Evolutionary conservation across 345 rosid species (phyloP).

Genomic region (Rhodamnia rubescens): DNA sequence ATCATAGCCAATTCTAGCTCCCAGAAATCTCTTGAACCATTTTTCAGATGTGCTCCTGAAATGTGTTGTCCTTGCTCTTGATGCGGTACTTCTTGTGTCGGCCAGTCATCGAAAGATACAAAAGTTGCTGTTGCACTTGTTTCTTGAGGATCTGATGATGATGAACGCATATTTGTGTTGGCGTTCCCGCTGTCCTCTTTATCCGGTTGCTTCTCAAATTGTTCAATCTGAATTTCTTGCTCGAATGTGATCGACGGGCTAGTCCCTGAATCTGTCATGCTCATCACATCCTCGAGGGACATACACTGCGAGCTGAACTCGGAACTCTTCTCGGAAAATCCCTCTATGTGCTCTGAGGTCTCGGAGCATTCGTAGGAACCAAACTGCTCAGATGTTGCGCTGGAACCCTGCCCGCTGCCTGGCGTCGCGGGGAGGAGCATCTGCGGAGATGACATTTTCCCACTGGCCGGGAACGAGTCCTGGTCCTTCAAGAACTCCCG

Average conservation of each 20-base stretch:
- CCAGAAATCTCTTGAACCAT: conserved; percentile 22
- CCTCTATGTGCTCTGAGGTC: conserved; percentile 14
- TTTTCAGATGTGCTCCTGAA: neutral
- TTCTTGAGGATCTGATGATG: conserved; percentile 6
- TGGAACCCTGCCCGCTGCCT: neutral
- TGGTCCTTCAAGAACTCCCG: conserved; percentile 78
- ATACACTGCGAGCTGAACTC: conserved; percentile 28
- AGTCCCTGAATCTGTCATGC: conserved; percentile 19
- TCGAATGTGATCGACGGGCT: conserved; percentile 10
- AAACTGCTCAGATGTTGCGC: conserved; percentile 4
- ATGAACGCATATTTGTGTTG: conserved; percentile 12
- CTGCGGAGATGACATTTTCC: conserved; percentile 11
- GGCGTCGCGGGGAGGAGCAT: conserved; percentile 11
- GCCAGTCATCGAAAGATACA: conserved; percentile 23
- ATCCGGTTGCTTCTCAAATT: conserved; percentile 1
- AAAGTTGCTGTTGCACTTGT: conserved; percentile 8
- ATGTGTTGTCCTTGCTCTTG: neutral
- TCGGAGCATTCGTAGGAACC: conserved; percentile 8
- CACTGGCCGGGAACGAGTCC: conserved; percentile 32
- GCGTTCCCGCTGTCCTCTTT: conserved; percentile 4
- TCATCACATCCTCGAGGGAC: conserved; percentile 51
- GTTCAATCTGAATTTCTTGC: conserved; percentile 2
- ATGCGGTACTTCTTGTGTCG: neutral
- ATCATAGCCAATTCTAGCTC: conserved; percentile 38
- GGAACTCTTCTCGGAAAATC: conserved; percentile 17